Base-by-base conservation (phyloP, 345 rosid genomes). In the Populus davidiana region DNA sequence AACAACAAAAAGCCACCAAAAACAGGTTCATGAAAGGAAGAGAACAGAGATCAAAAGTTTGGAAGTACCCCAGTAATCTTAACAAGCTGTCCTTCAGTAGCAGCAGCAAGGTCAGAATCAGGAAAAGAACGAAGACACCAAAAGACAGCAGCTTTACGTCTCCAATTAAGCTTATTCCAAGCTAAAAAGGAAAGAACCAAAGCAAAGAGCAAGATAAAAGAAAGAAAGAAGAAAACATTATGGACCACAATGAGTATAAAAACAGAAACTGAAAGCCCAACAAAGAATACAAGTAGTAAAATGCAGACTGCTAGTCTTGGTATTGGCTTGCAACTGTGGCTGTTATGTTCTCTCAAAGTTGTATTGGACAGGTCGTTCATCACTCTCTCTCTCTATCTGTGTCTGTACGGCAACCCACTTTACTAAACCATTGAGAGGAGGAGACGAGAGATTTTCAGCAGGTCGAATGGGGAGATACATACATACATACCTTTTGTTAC, bases 301-400 rank as follows among this genome's bases (percentile, higher is more conserved):
- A 84, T 74, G 86, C 66, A 87, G 52, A 83, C 36, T 11, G 85
- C 84, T 33, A 76, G 29, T 4, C 72, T 72, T 33, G 91, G 89
- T 21, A 85, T 73, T 35, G 88, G 81, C 27, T 85, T 73, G 80
- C 80, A 85, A 25, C 73, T 54, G 71, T 64, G 70, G 27, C 71
- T 35, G 1, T 79, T 86, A 41, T 85, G 80, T 49, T 85, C 86
- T 77, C 78, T 82, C 71, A 73, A 27, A 69, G 75, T 84, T 31
- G 61, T 87, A 69, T 67, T 79, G 44, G 88, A 86, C 70, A 86
- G 88, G 83, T 88, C 83, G 86, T 86, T 88, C 91, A 88, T 88
- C 73, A 78, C 88, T 87, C 20, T 62, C 74, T 61, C 39, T 39
- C 29, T 18, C 47, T 31, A 23, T 18, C 67, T 5, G 44, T 12